phyloP scores from a whole-genome alignment of 192 early-diverging fungal genomes.

The Cetraspora pellucida region DNA sequence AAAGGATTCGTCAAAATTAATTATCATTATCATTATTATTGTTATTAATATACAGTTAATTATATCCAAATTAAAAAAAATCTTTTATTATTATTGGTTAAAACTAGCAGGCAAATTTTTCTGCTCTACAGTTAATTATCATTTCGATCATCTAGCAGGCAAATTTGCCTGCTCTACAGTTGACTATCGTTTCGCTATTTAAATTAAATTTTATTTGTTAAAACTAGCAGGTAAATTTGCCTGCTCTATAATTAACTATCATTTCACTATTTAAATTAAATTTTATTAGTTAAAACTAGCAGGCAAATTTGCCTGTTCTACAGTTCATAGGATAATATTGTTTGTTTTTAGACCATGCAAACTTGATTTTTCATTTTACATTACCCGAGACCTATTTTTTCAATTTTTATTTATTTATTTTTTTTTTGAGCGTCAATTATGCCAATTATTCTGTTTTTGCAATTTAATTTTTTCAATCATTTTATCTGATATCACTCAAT shows the following conservation, averaged over 20 bases:
- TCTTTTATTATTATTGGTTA: background rate
- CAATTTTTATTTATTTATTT: too few relatives aligned
- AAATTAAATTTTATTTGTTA: background rate
- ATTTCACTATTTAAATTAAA: background rate
- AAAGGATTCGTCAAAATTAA: background rate
- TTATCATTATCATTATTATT: background rate
- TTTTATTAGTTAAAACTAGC: background rate
- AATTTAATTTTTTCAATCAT: too few relatives aligned
- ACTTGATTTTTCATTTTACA: too few relatives aligned
- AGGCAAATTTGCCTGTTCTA: slow-evolving; percentile 23
- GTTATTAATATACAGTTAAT: background rate
- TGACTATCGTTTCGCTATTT: slow-evolving; percentile 30
- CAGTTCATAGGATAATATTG: too few relatives aligned
- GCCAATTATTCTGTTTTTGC: too few relatives aligned
- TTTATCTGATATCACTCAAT: too few relatives aligned
- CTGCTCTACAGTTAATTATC: background rate
- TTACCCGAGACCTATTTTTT: too few relatives aligned
- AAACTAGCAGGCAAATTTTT: background rate
- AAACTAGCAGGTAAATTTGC: slow-evolving; percentile 15
- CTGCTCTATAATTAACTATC: slow-evolving; percentile 49
- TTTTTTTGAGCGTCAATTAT: too few relatives aligned
- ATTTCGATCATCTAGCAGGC: background rate
- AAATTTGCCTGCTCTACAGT: slow-evolving; percentile 45
- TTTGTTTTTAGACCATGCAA: too few relatives aligned
- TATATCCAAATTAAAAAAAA: background rate